Evolutionary conservation across 192 early-diverging fungal genomes (phyloP), one percentile per base, ranked within the genome.

Genomic region (Mortierella antarctica): DNA sequence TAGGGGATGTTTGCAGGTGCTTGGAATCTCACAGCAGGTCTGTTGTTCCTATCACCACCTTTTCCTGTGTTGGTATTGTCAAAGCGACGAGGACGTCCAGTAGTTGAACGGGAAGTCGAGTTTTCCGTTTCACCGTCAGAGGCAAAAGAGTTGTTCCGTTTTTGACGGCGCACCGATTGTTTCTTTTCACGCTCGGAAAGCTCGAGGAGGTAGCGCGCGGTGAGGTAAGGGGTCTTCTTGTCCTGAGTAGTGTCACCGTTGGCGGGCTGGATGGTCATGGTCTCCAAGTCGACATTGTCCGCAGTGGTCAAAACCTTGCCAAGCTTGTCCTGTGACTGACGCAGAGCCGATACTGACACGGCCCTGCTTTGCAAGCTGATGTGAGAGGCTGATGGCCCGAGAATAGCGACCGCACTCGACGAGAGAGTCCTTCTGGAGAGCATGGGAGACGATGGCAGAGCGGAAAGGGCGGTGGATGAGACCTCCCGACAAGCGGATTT

Each of bases 201-300:
- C 44, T 68, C 61, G 44, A 78, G 62, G 12, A 70, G 64, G 40
- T 71, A 79, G 21, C 75, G 68, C 10, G 75, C 45, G 18, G 63
- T 47, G 46, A 50, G 68, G 45, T 62, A 78, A 18, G 74, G 55
- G 5, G 67, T 31, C 42, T 44, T 69, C 59, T 59, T 67, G 46
- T 4, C 49, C 7, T 44, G 15, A 15, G 59, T 31, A 6, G 12
- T 41, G 20, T 7, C 44, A 17, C 17, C 13, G 44, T 20, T 9
- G 55, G 21, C 51, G 18, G 20, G 21, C 7, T 45, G 48, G 6
- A 6, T 54, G 8, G 65, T 10, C 5, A 31, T 14, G 31, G 50
- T 59, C 40, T 42, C 39, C 15, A 42, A n/a, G 7, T 42, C 57
- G 57, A 42, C 10, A 15, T 42, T 18, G 15, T 9, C 40, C 10